Evolutionary conservation across 2,329 filamentous ascomycete genomes (phyloP).

Genomic region (Verticillium alfalfae): DNA sequence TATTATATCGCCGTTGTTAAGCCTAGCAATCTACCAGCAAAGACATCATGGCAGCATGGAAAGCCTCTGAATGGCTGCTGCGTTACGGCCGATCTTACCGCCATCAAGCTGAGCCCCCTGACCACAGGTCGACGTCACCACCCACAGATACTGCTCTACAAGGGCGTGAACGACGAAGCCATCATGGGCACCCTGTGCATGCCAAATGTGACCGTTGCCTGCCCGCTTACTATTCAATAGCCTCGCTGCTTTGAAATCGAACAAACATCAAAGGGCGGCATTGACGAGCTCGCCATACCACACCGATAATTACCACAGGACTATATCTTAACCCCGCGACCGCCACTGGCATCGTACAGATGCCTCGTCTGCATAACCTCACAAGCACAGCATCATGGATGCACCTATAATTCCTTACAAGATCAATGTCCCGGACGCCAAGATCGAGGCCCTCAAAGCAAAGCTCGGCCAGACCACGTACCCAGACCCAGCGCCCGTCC

Average conservation of each 20-base stretch:
- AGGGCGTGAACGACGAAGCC: neutral
- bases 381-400: neutral
- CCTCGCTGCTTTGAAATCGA: neutral
- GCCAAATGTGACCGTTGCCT: neutral
- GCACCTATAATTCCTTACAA: constrained; percentile 5
- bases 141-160: neutral
- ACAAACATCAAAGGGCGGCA: neutral
- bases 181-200: neutral
- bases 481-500: constrained; percentile 22
- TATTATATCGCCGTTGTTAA: no score
- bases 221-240: neutral
- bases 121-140: neutral
- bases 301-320: no score
- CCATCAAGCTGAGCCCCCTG: neutral
- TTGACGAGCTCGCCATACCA: neutral
- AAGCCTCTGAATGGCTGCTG: no score
- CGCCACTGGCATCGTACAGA: neutral
- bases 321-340: neutral
- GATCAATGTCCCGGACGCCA: neutral
- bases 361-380: neutral
- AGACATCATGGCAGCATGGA: no score
- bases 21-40: no score
- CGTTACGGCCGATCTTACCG: neutral
- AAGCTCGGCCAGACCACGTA: constrained; percentile 24
- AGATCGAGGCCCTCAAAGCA: constrained; percentile 14